Evolutionary conservation across 2,329 filamentous ascomycete species (phyloP).

Genomic region (Cordyceps farinosa): DNA sequence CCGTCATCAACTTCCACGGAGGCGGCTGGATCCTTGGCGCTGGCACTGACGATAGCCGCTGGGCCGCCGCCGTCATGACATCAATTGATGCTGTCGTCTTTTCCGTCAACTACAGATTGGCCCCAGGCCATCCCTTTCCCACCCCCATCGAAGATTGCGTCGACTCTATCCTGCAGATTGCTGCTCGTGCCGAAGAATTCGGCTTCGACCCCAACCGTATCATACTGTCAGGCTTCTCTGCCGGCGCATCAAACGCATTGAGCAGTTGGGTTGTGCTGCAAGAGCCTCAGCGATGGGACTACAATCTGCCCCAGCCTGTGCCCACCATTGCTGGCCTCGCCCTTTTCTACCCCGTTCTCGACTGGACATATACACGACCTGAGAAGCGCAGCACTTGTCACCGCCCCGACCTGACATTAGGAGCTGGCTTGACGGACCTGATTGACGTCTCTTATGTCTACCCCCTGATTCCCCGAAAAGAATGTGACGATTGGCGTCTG

Average conservation of each 20-base stretch:
- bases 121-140: slow-evolving; percentile 62
- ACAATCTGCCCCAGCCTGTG: slow-evolving; percentile 36
- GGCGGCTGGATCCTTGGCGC: slow-evolving; percentile 63
- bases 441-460: slow-evolving; percentile 62
- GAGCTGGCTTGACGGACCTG: slow-evolving; percentile 55
- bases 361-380: slow-evolving; percentile 56
- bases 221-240: slow-evolving; percentile 61
- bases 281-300: slow-evolving; percentile 39
- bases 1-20: slow-evolving; percentile 64
- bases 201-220: slow-evolving; percentile 54
- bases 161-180: slow-evolving; percentile 60
- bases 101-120: slow-evolving; percentile 65
- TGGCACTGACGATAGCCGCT: slow-evolving; percentile 61
- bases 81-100: slow-evolving; percentile 56
- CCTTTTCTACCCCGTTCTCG: slow-evolving; percentile 60
- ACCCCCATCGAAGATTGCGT: slow-evolving; percentile 63
- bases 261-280: slow-evolving; percentile 46
- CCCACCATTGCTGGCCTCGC: slow-evolving; percentile 50
- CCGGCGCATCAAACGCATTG: slow-evolving; percentile 55
- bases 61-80: slow-evolving; percentile 51
- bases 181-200: slow-evolving; percentile 52
- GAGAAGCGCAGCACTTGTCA: slow-evolving; percentile 52
- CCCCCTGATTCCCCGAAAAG: slow-evolving; percentile 43
- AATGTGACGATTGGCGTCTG: slow-evolving; percentile 51
- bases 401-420: slow-evolving; percentile 55